These are phyloP conservation scores for Platanthera guangdongensis DNA, from an alignment of 106 monocot genomes.

Conservation along the genomic window DNA sequence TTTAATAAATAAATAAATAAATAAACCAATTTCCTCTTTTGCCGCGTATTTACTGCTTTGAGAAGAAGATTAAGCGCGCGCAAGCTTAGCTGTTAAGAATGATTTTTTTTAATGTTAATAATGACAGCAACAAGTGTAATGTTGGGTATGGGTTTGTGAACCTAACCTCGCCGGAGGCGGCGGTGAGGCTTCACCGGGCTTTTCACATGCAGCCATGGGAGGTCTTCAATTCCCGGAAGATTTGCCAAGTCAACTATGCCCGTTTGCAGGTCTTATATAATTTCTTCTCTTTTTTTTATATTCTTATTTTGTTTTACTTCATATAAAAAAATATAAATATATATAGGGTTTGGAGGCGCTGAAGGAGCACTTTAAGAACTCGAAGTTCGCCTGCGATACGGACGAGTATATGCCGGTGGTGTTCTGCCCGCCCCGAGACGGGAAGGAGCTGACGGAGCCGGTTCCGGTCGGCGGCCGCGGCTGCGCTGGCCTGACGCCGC, in stretches of 20 bases:
- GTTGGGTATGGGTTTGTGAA: conserved; percentile 98
- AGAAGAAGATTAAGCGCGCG: too few species aligned
- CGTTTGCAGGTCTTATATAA: conserved; percentile 59
- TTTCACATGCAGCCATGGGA: conserved; percentile 94
- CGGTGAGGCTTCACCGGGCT: conserved; percentile 77
- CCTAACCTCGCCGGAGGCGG: conserved; percentile 81
- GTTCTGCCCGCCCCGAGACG: conserved; percentile 84
- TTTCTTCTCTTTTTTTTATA: neutral
- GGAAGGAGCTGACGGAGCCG: conserved; percentile 58
- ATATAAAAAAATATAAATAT: too few species aligned
- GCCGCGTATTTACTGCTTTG: too few species aligned
- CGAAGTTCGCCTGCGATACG: conserved; percentile 89
- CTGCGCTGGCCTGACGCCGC: neutral
- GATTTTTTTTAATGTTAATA: too few species aligned
- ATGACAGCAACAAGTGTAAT: conserved; percentile 94
- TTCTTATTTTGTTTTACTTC: neutral
- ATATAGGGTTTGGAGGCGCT: conserved; percentile 92
- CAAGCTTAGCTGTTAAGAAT: too few species aligned
- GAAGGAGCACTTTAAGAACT: conserved; percentile 92
- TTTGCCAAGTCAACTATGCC: conserved; percentile 95
- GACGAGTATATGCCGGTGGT: conserved; percentile 98
- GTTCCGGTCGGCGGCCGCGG: conserved; percentile 49
- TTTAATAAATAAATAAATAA: too few species aligned
- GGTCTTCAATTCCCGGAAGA: conserved; percentile 98
- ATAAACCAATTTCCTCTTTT: too few species aligned